These are phyloP conservation scores for Pinguiococcus pyrenoidosus DNA, from an alignment of 108 stramenopile genomes.

Conservation along the genomic window DNA sequence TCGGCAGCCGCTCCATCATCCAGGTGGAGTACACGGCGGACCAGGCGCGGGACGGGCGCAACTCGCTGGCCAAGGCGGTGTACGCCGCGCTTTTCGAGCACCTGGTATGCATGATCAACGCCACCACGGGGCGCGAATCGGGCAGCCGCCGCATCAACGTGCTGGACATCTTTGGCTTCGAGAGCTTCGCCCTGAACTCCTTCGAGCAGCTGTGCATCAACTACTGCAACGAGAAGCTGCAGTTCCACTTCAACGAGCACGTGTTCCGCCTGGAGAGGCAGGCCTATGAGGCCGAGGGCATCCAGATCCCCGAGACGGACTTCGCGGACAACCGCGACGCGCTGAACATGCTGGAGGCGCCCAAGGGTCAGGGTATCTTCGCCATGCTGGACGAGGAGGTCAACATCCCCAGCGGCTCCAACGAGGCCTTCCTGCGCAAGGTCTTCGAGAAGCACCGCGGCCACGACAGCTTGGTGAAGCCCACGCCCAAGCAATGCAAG, in stretches of 20 bases:
- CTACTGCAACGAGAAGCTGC: slow-evolving; percentile 83
- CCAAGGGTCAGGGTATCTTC: slow-evolving; percentile 54
- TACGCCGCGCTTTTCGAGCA: slow-evolving; percentile 33
- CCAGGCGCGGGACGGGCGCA: slow-evolving; percentile 36
- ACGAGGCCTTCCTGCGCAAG: slow-evolving; percentile 11
- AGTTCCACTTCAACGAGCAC: slow-evolving; percentile 81
- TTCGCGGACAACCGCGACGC: slow-evolving; percentile 96
- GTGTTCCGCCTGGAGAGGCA: slow-evolving; percentile 86
- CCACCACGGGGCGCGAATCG: slow-evolving; percentile 17
- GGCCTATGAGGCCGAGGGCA: slow-evolving; percentile 76
- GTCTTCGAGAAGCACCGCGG: slow-evolving; percentile 2
- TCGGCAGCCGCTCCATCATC: slow-evolving; percentile 12
- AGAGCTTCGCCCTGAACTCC: slow-evolving; percentile 78
- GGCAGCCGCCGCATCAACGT: slow-evolving; percentile 55
- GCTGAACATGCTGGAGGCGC: slow-evolving; percentile 84
- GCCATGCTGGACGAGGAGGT: slow-evolving; percentile 59
- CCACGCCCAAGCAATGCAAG: slow-evolving; percentile 21
- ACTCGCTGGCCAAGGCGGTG: slow-evolving; percentile 34
- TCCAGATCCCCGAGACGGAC: slow-evolving; percentile 87
- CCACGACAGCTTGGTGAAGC: slow-evolving; percentile 24
- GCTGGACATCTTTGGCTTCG: slow-evolving; percentile 94
- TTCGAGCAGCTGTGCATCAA: slow-evolving; percentile 93
- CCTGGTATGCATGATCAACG: slow-evolving; percentile 28
- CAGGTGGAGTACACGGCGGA: slow-evolving; percentile 29
- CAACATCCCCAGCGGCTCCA: slow-evolving; percentile 5